These are phyloP conservation scores for Eucalyptus globulus DNA, from an alignment of 345 rosid species.

Conservation along the genomic window DNA sequence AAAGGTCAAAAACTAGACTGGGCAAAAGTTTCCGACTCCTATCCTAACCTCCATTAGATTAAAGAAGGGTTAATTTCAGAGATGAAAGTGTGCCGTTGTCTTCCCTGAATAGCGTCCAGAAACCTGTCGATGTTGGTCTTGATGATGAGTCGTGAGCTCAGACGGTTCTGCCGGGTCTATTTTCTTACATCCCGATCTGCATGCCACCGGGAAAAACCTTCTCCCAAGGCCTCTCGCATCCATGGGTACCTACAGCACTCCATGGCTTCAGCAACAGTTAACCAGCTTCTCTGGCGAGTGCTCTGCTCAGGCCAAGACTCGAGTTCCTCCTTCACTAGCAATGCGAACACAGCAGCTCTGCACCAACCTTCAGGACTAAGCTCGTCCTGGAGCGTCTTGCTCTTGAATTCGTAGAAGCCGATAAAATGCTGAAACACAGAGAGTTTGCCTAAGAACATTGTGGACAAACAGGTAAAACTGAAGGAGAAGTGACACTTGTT, in stretches of 20 bases:
- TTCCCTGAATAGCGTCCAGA: neutral
- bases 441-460: neutral
- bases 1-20: neutral
- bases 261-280: conserved; percentile 18
- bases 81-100: neutral
- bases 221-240: conserved; percentile 32
- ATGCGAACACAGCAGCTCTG: conserved; percentile 30
- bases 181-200: neutral
- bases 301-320: conserved; percentile 41
- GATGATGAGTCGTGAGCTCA: neutral
- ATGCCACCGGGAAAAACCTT: conserved; percentile 18
- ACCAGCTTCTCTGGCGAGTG: conserved; percentile 26
- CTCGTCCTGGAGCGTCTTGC: conserved; percentile 28
- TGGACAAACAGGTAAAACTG: neutral
- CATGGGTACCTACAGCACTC: conserved; percentile 25
- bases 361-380: conserved; percentile 29
- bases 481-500: neutral
- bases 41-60: neutral
- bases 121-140: neutral
- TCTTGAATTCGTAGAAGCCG: conserved; percentile 25
- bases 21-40: neutral
- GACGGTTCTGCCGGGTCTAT: neutral
- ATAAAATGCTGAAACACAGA: conserved; percentile 11
- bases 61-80: neutral
- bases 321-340: conserved; percentile 32